These are phyloP conservation scores for Isoetes taiwanensis DNA, from an alignment of 75 land plant genomes.

Conservation along the genomic window DNA sequence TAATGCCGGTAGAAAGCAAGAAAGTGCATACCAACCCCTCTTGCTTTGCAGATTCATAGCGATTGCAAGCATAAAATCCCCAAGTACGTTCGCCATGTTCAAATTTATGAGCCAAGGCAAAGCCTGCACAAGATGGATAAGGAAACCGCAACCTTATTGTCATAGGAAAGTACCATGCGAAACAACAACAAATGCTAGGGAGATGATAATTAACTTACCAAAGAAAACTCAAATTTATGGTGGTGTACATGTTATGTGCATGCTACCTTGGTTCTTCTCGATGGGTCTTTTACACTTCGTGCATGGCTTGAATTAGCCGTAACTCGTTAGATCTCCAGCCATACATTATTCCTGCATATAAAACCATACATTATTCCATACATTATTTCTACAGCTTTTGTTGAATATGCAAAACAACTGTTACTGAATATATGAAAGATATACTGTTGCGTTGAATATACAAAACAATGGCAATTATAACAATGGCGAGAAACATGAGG, in stretches of 20 bases:
- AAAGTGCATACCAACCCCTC: slow-evolving; percentile 74
- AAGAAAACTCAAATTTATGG: slow-evolving; percentile 95
- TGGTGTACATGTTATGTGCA: slow-evolving; percentile 94
- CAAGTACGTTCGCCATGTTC: slow-evolving; percentile 97
- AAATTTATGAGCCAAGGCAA: slow-evolving; percentile 92
- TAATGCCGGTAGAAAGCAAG: too few species aligned
- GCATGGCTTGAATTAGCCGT: slow-evolving; percentile 96
- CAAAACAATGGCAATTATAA: too few species aligned
- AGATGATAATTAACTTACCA: slow-evolving; percentile 35
- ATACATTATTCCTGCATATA: too few species aligned
- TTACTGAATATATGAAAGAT: too few species aligned
- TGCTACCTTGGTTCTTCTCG: slow-evolving; percentile 93
- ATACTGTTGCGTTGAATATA: too few species aligned
- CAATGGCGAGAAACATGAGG: too few species aligned
- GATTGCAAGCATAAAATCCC: slow-evolving; percentile 94
- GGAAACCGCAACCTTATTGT: too few species aligned
- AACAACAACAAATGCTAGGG: background rate
- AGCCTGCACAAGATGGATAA: slow-evolving; percentile 43
- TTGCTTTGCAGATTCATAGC: slow-evolving; percentile 93
- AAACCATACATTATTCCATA: too few species aligned
- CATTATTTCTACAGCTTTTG: too few species aligned
- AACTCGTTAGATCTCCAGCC: too few species aligned
- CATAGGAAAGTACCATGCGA: too few species aligned
- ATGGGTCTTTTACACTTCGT: slow-evolving; percentile 96
- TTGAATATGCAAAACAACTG: too few species aligned